Conservation (phyloP, 2,329 filamentous ascomycete genomes). For the Exophiala xenobiotica region DNA sequence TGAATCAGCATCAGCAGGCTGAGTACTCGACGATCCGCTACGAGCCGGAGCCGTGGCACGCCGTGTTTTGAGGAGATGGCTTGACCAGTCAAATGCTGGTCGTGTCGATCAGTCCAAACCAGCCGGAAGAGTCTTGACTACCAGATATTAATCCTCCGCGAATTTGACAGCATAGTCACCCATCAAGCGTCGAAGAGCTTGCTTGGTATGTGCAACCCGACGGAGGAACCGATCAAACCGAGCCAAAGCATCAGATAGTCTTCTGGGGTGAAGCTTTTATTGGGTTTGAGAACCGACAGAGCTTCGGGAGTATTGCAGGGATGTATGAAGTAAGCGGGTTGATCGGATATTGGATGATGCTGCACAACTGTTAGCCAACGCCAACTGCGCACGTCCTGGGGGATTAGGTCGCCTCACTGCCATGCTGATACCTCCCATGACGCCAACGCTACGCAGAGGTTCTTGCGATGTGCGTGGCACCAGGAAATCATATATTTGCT, state of each 20-base stretch:
- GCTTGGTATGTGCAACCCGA: conserved; percentile 74
- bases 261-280: conserved; percentile 44
- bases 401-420: conserved; percentile 59
- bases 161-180: too few relatives aligned
- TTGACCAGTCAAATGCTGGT: too few relatives aligned
- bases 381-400: too few relatives aligned
- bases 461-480: conserved; percentile 66
- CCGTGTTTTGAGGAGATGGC: too few relatives aligned
- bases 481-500: conserved; percentile 68
- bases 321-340: conserved; percentile 86
- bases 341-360: conserved; percentile 25
- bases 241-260: conserved; percentile 86
- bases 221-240: conserved; percentile 76
- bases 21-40: too few relatives aligned
- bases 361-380: too few relatives aligned
- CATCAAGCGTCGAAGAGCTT: conserved; percentile 51
- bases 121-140: too few relatives aligned
- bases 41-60: too few relatives aligned
- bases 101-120: too few relatives aligned
- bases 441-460: conserved; percentile 59
- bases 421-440: conserved; percentile 72
- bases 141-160: too few relatives aligned
- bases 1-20: too few relatives aligned
- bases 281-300: conserved; percentile 62
- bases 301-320: conserved; percentile 85